Evolutionary conservation across 169 alveolate genomes (phyloP), one percentile per base, ranked within the genome.

Genomic region (Cystoisospora suis): DNA sequence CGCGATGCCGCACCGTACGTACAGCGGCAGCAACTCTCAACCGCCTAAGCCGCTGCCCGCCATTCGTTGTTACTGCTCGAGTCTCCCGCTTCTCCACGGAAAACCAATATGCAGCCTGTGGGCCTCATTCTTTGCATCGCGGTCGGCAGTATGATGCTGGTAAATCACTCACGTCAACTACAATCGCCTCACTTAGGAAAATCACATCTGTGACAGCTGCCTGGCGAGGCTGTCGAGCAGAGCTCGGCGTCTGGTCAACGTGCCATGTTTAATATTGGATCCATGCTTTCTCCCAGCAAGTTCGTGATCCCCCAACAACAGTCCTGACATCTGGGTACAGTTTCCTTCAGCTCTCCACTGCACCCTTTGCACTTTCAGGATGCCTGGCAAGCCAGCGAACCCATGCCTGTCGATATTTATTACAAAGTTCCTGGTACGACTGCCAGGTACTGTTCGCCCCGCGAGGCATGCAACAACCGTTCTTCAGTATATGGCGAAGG

Each of bases 331-430:
- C 34, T 45, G 23, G 20, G 59, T 1, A 3, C n/a, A n/a, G n/a
- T n/a, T n/a, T 12, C 5, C 46, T 0, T n/a, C 88, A 88, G 92
- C 85, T 88, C 92, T 0, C 70, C 83, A 72, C 36, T 88, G 42
- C 92, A 88, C 42, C 92, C 92, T 0, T 6, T 88, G 53, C 87
- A 79, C 46, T 79, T 88, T 38, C 92, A 88, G 61, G 92, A 88
- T 75, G 92, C 81, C 42, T 88, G 92, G 92, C 92, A 88, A 38
- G 88, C 89, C 12, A 79, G 89, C 81, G 92, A 77, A 46, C 92
- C 92, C 40, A 32, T 88, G 47, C 92, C 89, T 17, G 80, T 88
- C 15, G 92, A 88, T 56, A 88, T 88, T n/a, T 88, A 44, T 88
- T 88, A 77, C 83, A 88, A 53, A 42, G 92, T 88, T n/a, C 92